Conservation (phyloP, 257 asterid species). For the Solanum chiquidenum region DNA sequence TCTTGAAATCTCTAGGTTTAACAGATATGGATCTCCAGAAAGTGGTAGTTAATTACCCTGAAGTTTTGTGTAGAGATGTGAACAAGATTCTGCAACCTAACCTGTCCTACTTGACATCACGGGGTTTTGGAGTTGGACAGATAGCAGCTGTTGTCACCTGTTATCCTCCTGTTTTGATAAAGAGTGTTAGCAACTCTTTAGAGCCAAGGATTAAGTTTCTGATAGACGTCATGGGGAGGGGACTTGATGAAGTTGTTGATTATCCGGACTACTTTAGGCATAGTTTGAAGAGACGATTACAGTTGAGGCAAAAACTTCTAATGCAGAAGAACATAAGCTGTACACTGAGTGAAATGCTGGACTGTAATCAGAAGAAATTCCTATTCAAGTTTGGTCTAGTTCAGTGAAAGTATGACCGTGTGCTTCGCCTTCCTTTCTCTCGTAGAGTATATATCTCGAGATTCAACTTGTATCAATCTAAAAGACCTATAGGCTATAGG, state of each 20-base stretch:
- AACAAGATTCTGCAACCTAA: constrained; percentile 66
- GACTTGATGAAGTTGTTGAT: constrained; percentile 57
- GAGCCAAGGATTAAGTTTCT: constrained; percentile 82
- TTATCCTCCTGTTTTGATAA: constrained; percentile 82
- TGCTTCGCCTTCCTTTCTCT: neutral
- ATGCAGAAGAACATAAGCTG: constrained; percentile 38
- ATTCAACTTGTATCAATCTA: neutral
- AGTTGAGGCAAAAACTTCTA: constrained; percentile 62
- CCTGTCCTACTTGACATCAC: constrained; percentile 40
- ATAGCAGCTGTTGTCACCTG: constrained; percentile 66
- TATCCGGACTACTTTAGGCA: constrained; percentile 87
- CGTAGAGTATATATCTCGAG: neutral
- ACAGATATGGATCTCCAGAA: constrained; percentile 52
- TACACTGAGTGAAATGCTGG: constrained; percentile 90
- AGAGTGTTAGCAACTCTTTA: constrained; percentile 65
- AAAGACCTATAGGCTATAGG: neutral
- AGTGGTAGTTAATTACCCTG: constrained; percentile 58
- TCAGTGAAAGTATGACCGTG: constrained; percentile 3
- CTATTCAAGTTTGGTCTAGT: constrained; percentile 53
- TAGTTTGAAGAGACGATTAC: constrained; percentile 75
- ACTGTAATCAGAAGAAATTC: constrained; percentile 78
- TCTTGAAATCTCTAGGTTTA: constrained; percentile 65
- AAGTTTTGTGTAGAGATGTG: constrained; percentile 76
- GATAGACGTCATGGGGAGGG: constrained; percentile 73
- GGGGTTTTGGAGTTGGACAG: constrained; percentile 58